Evolutionary conservation across 2,329 filamentous ascomycete species (phyloP).

Genomic region (Fusarium sp.): DNA sequence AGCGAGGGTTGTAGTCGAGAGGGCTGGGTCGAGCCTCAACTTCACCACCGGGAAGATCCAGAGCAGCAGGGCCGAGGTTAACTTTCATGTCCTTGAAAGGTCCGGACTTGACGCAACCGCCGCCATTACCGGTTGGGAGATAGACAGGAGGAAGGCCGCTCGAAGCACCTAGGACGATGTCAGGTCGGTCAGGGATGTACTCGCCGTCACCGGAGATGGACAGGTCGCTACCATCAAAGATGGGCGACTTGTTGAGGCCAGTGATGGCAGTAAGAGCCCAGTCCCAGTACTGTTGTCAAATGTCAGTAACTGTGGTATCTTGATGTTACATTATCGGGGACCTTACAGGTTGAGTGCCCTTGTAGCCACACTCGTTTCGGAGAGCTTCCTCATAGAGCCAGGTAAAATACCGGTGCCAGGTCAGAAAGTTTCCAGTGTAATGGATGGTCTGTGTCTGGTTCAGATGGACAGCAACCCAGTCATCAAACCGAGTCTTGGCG

Average conservation of each 20-base stretch:
- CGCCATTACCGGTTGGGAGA: conserved; percentile 65
- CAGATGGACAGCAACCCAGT: conserved; percentile 65
- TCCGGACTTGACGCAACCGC: conserved; percentile 67
- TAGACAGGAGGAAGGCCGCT: conserved; percentile 47
- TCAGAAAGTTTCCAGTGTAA: conserved; percentile 53
- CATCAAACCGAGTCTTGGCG: conserved; percentile 63
- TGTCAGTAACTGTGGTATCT: conserved; percentile 13
- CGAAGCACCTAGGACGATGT: conserved; percentile 47
- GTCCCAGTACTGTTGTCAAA: conserved; percentile 59
- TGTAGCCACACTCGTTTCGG: conserved; percentile 54
- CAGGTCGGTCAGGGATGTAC: conserved; percentile 42
- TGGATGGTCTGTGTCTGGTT: conserved; percentile 63
- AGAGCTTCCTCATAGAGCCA: conserved; percentile 53
- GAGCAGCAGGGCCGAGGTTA: conserved; percentile 58
- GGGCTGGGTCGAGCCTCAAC: conserved; percentile 41
- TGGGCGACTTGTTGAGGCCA: conserved; percentile 58
- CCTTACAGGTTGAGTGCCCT: conserved; percentile 57
- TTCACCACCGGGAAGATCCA: conserved; percentile 48
- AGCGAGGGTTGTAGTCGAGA: conserved; percentile 60
- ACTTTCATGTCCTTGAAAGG: conserved; percentile 63
- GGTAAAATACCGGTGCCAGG: conserved; percentile 54
- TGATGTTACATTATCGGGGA: neutral
- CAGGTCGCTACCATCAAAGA: conserved; percentile 65
- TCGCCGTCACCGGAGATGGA: conserved; percentile 63
- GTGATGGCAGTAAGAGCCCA: conserved; percentile 58